phyloP scores from a whole-genome alignment of 495 filamentous ascomycete species.

The Cryomyces minteri region DNA sequence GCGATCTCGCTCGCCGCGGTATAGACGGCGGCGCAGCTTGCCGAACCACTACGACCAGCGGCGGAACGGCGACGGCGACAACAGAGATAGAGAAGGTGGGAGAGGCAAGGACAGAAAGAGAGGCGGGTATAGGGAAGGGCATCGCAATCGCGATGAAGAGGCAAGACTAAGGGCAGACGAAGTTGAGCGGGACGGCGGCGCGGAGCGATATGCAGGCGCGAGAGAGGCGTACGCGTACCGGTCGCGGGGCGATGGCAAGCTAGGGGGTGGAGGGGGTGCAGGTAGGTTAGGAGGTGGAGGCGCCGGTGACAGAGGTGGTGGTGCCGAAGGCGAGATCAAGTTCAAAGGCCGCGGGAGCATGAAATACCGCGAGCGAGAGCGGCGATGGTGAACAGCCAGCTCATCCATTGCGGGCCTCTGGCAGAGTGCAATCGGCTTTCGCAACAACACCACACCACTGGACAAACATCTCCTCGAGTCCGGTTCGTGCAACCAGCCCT shows the following conservation, averaged over 20 bases:
- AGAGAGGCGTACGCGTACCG: not conserved
- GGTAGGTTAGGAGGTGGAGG: conserved; percentile 6
- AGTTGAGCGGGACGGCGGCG: not conserved
- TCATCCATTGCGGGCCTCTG: too few relatives aligned
- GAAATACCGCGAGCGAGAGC: conserved; percentile 19
- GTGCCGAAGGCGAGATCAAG: conserved; percentile 17
- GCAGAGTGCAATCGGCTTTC: too few relatives aligned
- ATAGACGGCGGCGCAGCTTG: conserved; percentile 2
- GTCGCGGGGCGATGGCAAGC: conserved; percentile 1
- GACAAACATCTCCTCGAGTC: too few relatives aligned
- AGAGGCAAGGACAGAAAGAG: not conserved
- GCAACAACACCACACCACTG: too few relatives aligned
- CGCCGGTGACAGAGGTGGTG: not conserved
- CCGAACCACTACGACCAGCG: conserved; percentile 6
- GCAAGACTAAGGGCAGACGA: not conserved
- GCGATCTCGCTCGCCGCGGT: conserved; percentile 2
- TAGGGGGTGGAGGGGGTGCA: conserved; percentile 1
- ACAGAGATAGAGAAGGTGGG: not conserved
- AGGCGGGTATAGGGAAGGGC: not conserved
- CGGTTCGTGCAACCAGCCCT: too few relatives aligned
- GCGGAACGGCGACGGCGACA: not conserved
- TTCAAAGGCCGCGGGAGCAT: conserved; percentile 28
- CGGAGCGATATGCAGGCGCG: not conserved
- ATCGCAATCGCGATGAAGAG: not conserved
- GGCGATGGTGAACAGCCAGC: not conserved